Evolutionary conservation across 1,284 basidiomycete genomes (phyloP), one percentile per base, ranked within the genome.

Genomic region (Cryptococcus deneoformans): DNA sequence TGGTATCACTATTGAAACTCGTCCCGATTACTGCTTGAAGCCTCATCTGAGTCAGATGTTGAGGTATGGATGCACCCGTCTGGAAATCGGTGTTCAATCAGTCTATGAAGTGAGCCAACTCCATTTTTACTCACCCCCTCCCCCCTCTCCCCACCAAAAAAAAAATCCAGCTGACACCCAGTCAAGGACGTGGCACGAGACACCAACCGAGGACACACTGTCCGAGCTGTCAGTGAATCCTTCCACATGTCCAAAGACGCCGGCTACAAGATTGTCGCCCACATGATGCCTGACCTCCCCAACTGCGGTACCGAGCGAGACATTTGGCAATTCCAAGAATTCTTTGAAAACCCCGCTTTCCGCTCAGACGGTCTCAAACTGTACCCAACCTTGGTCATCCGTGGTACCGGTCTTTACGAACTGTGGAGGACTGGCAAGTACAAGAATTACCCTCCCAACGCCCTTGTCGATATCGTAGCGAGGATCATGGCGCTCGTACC

Each of bases 171-270:
- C 29, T 38, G 29, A 29, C 11, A 6, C 51, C 24, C 16, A 36
- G 24, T 11, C 5, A 46, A 68, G 80, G 95, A 99, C 71, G 96
- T 99, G 7, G 95, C 95, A 8, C 86, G 95, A 55, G 96, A 99
- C 76, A 98, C 95, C 12, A 99, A 99, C 76, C 88, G 96, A 54
- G 91, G 92, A 0, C 96, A 99, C 79, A 99, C 96, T 29, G 95
- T 99, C 52, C 92, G 93, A 60, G 93, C 96, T 6, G 95, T 98
- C 54, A 88, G 90, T 59, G 95, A 99, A 77, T 93, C 90, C 6
- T 99, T 99, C 80, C 96, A 99, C 72, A 86, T 99, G 67, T 89
- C 94, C 39, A 99, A 99, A 78, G 95, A 99, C 69, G 95, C 95
- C 1, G 95, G 95, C 9, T 99, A 98, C 87, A 99, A 99, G 80